These are phyloP conservation scores for Hagleromyces aurorensis DNA, from an alignment of 805 yeast genomes.

Conservation along the genomic window DNA sequence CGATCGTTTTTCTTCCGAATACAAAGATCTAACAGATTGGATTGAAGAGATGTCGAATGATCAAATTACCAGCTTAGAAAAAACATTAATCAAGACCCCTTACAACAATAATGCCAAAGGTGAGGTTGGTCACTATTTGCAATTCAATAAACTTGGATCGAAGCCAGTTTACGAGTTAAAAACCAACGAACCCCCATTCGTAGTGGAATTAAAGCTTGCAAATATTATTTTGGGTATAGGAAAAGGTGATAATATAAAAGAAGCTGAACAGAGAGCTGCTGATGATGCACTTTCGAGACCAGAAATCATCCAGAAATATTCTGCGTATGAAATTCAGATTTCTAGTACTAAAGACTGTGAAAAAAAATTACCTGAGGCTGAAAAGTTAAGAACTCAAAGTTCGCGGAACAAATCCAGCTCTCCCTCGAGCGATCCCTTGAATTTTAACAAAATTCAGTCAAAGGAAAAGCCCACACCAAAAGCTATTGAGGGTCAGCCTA, in stretches of 20 bases:
- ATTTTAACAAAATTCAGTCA: neutral
- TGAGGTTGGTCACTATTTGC: constrained; percentile 56
- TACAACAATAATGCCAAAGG: constrained; percentile 60
- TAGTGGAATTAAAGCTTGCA: constrained; percentile 53
- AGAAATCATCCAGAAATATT: constrained; percentile 46
- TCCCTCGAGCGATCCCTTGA: neutral
- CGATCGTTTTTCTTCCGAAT: constrained; percentile 38
- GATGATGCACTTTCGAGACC: constrained; percentile 57
- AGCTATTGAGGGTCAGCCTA: neutral
- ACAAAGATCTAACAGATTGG: constrained; percentile 45
- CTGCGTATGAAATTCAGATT: constrained; percentile 9
- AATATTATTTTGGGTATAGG: constrained; percentile 58
- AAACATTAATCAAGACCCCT: constrained; percentile 15
- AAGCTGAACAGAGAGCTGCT: constrained; percentile 78
- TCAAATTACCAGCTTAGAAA: constrained; percentile 8
- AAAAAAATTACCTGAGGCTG: neutral
- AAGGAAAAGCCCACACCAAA: neutral
- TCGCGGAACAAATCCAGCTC: too few species aligned
- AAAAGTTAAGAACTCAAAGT: too few species aligned
- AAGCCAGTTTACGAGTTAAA: constrained; percentile 16
- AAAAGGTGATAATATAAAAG: constrained; percentile 51
- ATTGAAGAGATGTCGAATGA: constrained; percentile 36
- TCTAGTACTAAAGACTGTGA: neutral
- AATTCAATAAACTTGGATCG: constrained; percentile 26
- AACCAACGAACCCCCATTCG: constrained; percentile 35